These are phyloP conservation scores for Talaromyces proteolyticus DNA, from an alignment of 495 filamentous ascomycete species.

Conservation along the genomic window DNA sequence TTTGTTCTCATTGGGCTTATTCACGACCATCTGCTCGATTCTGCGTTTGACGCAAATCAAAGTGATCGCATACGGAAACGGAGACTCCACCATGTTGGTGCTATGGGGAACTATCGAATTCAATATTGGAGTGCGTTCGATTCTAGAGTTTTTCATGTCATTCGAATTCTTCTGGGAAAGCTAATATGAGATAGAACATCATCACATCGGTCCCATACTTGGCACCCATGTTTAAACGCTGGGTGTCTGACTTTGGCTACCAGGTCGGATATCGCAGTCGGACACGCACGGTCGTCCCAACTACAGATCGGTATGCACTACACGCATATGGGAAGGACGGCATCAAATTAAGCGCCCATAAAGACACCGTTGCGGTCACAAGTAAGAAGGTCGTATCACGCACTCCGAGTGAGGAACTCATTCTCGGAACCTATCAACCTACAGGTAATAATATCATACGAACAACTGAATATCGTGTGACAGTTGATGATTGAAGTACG, in stretches of 20 bases:
- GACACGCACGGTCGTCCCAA: slow-evolving; percentile 16
- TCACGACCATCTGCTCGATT: slow-evolving; percentile 53
- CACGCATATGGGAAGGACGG: slow-evolving; percentile 25
- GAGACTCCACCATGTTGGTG: slow-evolving; percentile 53
- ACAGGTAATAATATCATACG: slow-evolving; percentile 32
- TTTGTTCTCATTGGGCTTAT: slow-evolving; percentile 51
- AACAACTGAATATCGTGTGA: slow-evolving; percentile 40
- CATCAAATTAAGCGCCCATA: slow-evolving; percentile 10
- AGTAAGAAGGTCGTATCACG: slow-evolving; percentile 15
- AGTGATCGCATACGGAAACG: slow-evolving; percentile 42
- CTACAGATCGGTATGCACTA: slow-evolving; percentile 26
- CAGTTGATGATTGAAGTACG: no score
- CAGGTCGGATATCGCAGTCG: slow-evolving; percentile 8
- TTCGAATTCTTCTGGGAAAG: no score
- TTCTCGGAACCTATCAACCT: slow-evolving; percentile 22
- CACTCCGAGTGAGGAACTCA: slow-evolving; percentile 40
- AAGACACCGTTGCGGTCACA: slow-evolving; percentile 23
- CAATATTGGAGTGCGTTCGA: slow-evolving; percentile 42
- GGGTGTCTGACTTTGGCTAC: slow-evolving; percentile 21
- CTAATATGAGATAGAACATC: no score
- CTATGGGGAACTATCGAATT: slow-evolving; percentile 55
- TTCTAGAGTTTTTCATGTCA: no score
- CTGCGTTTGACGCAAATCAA: slow-evolving; percentile 49
- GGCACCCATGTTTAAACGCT: slow-evolving; percentile 35
- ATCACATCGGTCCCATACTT: slow-evolving; percentile 41